Base-by-base conservation (phyloP, 2,329 filamentous ascomycete species). In the Salinomyces thailandicus region DNA sequence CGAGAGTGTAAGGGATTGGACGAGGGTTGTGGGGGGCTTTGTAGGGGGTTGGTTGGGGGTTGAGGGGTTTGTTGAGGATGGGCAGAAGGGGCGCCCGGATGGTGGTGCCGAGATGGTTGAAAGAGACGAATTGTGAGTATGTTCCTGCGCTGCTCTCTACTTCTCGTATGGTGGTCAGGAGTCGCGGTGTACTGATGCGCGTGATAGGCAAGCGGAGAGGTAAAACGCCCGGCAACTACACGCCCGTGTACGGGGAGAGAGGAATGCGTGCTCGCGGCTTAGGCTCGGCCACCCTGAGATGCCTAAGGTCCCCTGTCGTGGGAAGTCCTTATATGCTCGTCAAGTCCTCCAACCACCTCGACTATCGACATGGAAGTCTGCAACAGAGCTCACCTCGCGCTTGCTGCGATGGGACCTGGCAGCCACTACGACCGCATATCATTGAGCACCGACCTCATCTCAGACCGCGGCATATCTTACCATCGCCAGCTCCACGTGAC, bases 21-120 rank as follows among this genome's bases (percentile, higher is more conserved):
- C 81, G 13, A 78, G 74, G 57, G 79, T 98, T 33, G 68, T 89
- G 5, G 80, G 82, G 1, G 87, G 78, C 0, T 98, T 96, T 63
- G 73, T 78, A 20, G 79, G 83, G 0, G 89, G 96, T 62, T 96
- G 87, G 86, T 75, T 96, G 74, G 87, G 93, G 47, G 61, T 96
- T 42, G 77, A 79, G 45, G 74, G 67, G 1, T 71, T 61, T 42
- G 59, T 77, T 36, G 58, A 58, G 31, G 33, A 19, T 14, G 20
- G 6, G 17, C 16, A 26, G 18, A 8, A 31, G 30, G 29, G 22
- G 20, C n/a, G 31, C 7, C 5, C 11, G 15, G 18, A 29, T 18
- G 27, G 18, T 17, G 18, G 15, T 13, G 28, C 17, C 18, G 12
- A 15, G 22, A n/a, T 18, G 19, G 6, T n/a, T 17, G 36, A 28